Evolutionary conservation across 2,329 filamentous ascomycete genomes (phyloP).

Genomic region (Pseudogymnoascus sp.): DNA sequence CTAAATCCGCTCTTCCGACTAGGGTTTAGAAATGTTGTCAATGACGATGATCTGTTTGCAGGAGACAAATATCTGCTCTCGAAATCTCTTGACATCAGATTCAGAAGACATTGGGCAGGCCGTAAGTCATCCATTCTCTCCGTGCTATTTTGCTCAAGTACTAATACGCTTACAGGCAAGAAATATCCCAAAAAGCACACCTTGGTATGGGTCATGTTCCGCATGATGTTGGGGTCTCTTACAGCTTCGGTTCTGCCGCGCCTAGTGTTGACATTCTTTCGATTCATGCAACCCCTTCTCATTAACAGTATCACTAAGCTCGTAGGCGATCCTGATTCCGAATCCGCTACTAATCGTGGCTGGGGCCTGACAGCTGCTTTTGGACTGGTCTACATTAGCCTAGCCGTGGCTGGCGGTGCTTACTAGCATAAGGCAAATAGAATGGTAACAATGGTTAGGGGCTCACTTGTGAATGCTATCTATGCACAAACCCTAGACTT

Average conservation of each 20-base stretch:
- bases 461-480: slow-evolving; percentile 22
- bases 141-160: not conserved
- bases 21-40: slow-evolving; percentile 26
- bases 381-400: slow-evolving; percentile 17
- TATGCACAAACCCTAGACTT: slow-evolving; percentile 25
- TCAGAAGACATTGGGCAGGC: slow-evolving; percentile 15
- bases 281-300: slow-evolving; percentile 20
- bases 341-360: slow-evolving; percentile 14
- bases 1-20: slow-evolving; percentile 28
- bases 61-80: slow-evolving; percentile 16
- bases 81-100: slow-evolving; percentile 12
- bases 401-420: slow-evolving; percentile 18
- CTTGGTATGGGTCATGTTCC: slow-evolving; percentile 14
- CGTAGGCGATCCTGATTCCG: slow-evolving; percentile 14
- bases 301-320: slow-evolving; percentile 15
- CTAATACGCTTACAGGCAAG: slow-evolving; percentile 12
- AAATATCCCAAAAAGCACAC: slow-evolving; percentile 16
- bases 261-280: slow-evolving; percentile 17
- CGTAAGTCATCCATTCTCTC: slow-evolving; percentile 8
- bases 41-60: slow-evolving; percentile 24
- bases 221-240: slow-evolving; percentile 16
- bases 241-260: slow-evolving; percentile 16
- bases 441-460: slow-evolving; percentile 21
- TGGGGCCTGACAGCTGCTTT: slow-evolving; percentile 19
- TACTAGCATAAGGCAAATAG: slow-evolving; percentile 23